A percentile compares a stretch with the other conserved stretches of the same genome.
Evolutionary conservation across 2,329 filamentous ascomycete species (phyloP).

Genomic region (Ceratocystis ficicola): DNA sequence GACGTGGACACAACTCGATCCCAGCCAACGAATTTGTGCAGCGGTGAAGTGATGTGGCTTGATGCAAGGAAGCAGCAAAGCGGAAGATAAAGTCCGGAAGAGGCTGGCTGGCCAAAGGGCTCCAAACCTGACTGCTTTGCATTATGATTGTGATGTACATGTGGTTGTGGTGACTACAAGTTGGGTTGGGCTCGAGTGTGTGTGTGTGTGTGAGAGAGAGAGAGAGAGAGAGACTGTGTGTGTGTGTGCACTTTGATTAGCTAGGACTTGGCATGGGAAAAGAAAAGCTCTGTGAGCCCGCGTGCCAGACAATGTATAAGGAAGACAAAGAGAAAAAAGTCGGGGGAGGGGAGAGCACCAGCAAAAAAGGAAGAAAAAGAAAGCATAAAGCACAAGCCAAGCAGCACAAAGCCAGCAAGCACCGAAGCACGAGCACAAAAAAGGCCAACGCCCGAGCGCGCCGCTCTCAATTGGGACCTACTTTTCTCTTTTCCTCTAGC

Average conservation of each 20-base stretch:
- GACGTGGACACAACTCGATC: too few species aligned
- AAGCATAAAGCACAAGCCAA: constrained; percentile 11
- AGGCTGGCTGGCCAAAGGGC: too few species aligned
- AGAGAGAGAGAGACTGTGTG: not conserved
- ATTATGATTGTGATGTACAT: too few species aligned
- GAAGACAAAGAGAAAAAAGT: constrained; percentile 7
- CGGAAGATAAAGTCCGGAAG: too few species aligned
- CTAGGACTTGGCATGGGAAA: constrained; percentile 7
- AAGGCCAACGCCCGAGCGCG: constrained; percentile 9
- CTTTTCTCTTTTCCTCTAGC: not conserved
- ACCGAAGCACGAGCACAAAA: not conserved
- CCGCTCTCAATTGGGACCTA: not conserved
- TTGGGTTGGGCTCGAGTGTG: too few species aligned
- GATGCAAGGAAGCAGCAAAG: too few species aligned
- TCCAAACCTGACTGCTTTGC: too few species aligned
- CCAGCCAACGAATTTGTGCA: too few species aligned
- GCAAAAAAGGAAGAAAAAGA: constrained; percentile 4
- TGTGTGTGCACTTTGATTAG: not conserved
- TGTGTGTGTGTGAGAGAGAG: too few species aligned
- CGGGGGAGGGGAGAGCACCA: not conserved
- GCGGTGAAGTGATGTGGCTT: too few species aligned
- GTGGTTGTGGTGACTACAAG: too few species aligned
- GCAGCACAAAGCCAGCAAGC: not conserved
- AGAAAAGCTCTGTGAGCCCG: constrained; percentile 10
- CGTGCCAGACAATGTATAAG: constrained; percentile 5